phyloP scores from a whole-genome alignment of 1,139 yeast genomes.

The Kodamaea sp. region DNA sequence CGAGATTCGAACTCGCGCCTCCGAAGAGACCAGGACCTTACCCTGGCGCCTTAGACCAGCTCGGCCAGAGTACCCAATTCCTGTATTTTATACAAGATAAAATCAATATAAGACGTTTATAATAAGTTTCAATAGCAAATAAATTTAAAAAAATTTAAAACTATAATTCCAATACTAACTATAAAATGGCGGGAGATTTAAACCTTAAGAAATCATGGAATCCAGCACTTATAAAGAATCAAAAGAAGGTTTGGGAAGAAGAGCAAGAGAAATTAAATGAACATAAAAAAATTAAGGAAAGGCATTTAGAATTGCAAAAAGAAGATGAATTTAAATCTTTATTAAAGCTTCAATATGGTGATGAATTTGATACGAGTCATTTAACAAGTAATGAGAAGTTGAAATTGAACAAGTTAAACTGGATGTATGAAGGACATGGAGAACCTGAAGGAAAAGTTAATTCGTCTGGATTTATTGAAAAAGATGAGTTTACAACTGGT shows the following conservation, averaged over 20 bases:
- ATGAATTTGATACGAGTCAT: constrained; percentile 22
- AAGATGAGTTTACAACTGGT: constrained; percentile 35
- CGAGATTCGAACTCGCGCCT: constrained; percentile 58
- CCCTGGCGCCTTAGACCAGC: constrained; percentile 51
- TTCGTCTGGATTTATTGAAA: constrained; percentile 31
- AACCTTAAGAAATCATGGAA: constrained; percentile 95
- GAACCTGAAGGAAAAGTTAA: constrained; percentile 14
- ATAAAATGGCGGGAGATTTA: constrained; percentile 67
- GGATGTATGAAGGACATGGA: constrained; percentile 75
- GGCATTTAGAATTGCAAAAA: constrained; percentile 59
- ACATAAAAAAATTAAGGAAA: constrained; percentile 59
- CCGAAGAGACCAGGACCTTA: constrained; percentile 55
- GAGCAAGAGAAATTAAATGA: constrained; percentile 80
- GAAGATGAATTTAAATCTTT: constrained; percentile 65
- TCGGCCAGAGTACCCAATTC: constrained; percentile 43
- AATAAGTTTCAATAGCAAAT: background rate
- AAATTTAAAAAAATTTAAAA: background rate
- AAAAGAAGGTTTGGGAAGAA: constrained; percentile 76
- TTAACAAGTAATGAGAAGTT: constrained; percentile 40
- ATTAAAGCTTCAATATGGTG: constrained; percentile 48
- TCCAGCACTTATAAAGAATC: constrained; percentile 82
- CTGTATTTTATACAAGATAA: background rate
- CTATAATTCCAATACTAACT: background rate
- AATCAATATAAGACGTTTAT: no score
- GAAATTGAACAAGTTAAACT: constrained; percentile 54